Conservation (phyloP, 2,329 filamentous ascomycete genomes). For the Trichoderma polysporum region DNA sequence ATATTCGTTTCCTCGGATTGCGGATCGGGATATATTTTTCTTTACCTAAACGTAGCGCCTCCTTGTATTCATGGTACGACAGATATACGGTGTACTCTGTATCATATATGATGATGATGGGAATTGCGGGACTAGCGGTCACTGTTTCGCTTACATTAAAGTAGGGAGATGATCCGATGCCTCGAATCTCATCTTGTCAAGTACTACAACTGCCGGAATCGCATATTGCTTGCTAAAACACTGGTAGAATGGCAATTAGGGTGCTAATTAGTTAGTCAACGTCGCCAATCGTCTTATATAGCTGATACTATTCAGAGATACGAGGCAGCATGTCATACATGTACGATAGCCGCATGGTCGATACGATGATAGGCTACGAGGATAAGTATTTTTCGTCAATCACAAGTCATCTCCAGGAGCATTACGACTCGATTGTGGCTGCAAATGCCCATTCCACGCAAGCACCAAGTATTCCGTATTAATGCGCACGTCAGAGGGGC, state of each 20-base stretch:
- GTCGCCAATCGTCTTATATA: background rate
- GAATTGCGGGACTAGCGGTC: constrained; percentile 2
- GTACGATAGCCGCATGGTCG: background rate
- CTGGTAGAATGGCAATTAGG: background rate
- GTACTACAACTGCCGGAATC: background rate
- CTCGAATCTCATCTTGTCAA: background rate
- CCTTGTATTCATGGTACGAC: background rate
- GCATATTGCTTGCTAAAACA: background rate
- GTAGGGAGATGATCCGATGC: background rate
- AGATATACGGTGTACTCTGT: constrained; percentile 2
- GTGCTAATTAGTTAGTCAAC: background rate
- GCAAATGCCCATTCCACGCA: background rate
- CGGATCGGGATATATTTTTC: constrained; percentile 14
- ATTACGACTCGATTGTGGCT: background rate
- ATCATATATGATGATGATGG: background rate
- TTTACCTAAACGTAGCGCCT: background rate
- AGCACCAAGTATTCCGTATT: background rate
- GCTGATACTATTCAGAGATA: background rate
- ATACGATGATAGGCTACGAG: background rate
- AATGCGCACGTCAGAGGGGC: background rate
- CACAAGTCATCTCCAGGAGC: background rate
- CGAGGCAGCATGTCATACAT: background rate
- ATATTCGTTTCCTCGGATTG: background rate
- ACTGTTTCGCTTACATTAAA: constrained; percentile 2
- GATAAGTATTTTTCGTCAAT: background rate